Base-by-base conservation (phyloP, 1,139 yeast genomes). In the Starmera stellimalicola region DNA sequence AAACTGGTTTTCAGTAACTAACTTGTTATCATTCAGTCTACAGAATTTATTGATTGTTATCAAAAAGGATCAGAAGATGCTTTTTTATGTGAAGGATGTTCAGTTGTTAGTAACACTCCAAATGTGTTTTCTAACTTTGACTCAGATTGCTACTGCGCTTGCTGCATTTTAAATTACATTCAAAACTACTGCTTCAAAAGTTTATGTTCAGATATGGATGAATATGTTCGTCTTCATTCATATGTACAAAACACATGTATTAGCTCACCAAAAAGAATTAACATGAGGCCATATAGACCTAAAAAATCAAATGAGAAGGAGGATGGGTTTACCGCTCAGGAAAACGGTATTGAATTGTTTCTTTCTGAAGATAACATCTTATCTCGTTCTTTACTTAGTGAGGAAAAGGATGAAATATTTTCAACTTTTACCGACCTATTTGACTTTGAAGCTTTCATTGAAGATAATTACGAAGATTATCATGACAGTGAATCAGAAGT, bases 81-180 rank as follows among this genome's bases (percentile, higher is more conserved):
- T 8, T 48, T 37, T 26, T 28, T 48, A 26, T 47, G 51, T 32
- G 52, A 48, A 33, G 52, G 52, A 2, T 47, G 51, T 29, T 45
- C 50, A 3, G 35, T 41, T 30, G 45, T 44, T 2, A 33, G 36
- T 5, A 22, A 30, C 3, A 34, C 27, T n/a, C 32, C 33, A 2
- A 27, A 33, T 5, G 11, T 18, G 4, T 20, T 30, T 10, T 18
- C 15, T 7, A 34, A 29, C 23, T 27, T 38, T 3, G 51, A 47
- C 22, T 7, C 41, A 11, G 50, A 46, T 8, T 48, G 52, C 29
- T 35, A 41, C 7, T 45, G 52, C 26, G 37, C 50, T 2, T 48
- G 52, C 20, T 47, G 51, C 18, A 44, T 45, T 44, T 39, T 29
- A 28, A 47, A 45, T 27, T 48, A 46, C 24, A 26, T 44, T 3